Percentiles rank a stretch among this genome's conserved stretches.
Evolutionary conservation across 441 rosid species (phyloP).

Genomic region (Flueggea neowawraea): DNA sequence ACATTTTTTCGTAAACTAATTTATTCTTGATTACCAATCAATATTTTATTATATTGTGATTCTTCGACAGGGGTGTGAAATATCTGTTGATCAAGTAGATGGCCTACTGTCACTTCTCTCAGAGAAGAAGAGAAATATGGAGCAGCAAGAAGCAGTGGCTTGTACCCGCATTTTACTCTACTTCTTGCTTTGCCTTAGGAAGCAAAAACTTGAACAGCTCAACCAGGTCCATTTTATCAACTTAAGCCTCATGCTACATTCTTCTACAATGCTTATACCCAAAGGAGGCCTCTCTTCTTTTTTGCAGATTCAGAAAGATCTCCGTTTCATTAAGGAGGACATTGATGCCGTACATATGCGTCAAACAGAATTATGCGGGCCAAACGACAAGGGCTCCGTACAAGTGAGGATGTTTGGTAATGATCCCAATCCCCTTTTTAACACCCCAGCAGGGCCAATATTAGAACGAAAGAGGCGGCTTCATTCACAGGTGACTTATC

Average conservation of each 20-base stretch:
- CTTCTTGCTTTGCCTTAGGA: constrained; percentile 80
- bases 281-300: background rate
- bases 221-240: constrained; percentile 56
- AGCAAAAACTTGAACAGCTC: constrained; percentile 90
- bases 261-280: too few species aligned
- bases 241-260: background rate
- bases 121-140: constrained; percentile 96
- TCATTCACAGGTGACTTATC: constrained; percentile 73
- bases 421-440: constrained; percentile 33
- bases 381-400: constrained; percentile 74
- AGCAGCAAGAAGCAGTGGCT: constrained; percentile 97
- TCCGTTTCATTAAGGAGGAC: constrained; percentile 88
- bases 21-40: background rate
- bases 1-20: too few species aligned
- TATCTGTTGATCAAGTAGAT: constrained; percentile 86
- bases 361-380: constrained; percentile 75
- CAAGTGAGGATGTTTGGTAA: constrained; percentile 89
- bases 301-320: constrained; percentile 75
- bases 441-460: constrained; percentile 37
- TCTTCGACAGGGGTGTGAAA: constrained; percentile 80
- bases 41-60: constrained; percentile 33
- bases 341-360: constrained; percentile 85
- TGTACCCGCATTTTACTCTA: constrained; percentile 95
- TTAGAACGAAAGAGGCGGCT: constrained; percentile 86
- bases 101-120: constrained; percentile 63